Base-by-base conservation (phyloP, 2,329 filamentous ascomycete genomes). In the Aspergillus ruber region DNA sequence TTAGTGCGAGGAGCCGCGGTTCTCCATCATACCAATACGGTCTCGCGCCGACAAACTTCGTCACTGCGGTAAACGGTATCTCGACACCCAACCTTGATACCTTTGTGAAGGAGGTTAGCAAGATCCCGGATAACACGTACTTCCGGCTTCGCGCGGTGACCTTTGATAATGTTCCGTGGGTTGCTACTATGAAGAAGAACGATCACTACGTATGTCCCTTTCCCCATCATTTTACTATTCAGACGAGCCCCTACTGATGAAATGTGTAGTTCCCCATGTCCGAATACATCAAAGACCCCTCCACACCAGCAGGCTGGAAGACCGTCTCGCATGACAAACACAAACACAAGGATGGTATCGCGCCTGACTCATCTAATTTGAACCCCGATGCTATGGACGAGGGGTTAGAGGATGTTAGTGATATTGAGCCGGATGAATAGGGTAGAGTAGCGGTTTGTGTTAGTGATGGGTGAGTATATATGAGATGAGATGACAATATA, bases 161-260 rank as follows among this genome's bases (percentile, higher is more conserved):
- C 0, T 98, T 98, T 63, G 93, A 98, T 68, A 95, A 94, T 61
- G 90, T 98, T 8, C 91, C 91, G 3, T 98, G 93, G 90, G 90
- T 98, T n/a, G 88, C 94, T 35, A 98, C 93, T 7, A 95, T 98
- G 88, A 98, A 98, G 83, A 97, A 97, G 80, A 96, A 96, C 59
- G 91, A 98, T 65, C 93, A 98, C 70, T 98, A 98, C 67, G 74
- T 77, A 60, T 63, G 72, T 64, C 13, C 4, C 35, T 33, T 23
- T 20, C 29, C 23, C 6, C 6, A 4, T 35, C 0, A 15, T 32
- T 33, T 13, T 17, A 17, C 2, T 8, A 21, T 1, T 35, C 8
- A 25, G 47, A 47, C n/a, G 8, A n/a, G 23, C 36, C 43, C 2
- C 20, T 45, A n/a, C 49, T 58, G 45, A 57, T 50, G 21, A 29